Evolutionary conservation across 805 yeast genomes (phyloP), one percentile per base, ranked within the genome.

Genomic region (Hemisphaericaspora nanyangensis): DNA sequence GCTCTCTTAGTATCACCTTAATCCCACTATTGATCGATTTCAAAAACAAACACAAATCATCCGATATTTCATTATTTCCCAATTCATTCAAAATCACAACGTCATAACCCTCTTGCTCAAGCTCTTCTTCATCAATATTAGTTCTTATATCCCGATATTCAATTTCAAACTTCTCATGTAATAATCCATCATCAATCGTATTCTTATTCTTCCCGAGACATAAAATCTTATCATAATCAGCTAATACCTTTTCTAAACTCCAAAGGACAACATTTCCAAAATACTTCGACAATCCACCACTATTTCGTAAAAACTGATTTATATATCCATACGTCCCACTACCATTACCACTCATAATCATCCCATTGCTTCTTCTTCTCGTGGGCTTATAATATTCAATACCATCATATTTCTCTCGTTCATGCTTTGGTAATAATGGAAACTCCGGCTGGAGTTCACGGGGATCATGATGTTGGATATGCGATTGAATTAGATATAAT

Each of bases 401-500:
- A 7, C 46, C 46, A 26, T 43, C 33, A 38, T 51, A 52, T 24
- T 37, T 19, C 15, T 32, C 31, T 18, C 56, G 40, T 19, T 53
- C 57, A 16, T 36, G 35, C 18, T 17, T 34, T 3, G 45, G 33
- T 15, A 54, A 34, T 36, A 38, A 28, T 6, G 59, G 59, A 33
- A 54, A 55, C 25, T 48, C 49, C 7, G 45, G 48, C 17, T 22
- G 24, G 17, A 40, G 24, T 15, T 38, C 45, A 7, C 29, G 20
- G 15, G 29, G 32, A 15, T 29, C 31, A 17, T 35, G 32, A 7
- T 29, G 26, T 25, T 38, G 37, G 15, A 54, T 20, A 39, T 54
- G 59, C 15, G 49, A 35, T 20, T 43, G 44, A 5, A 54, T 25
- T 52, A 54, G 49, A 15, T 42, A 39, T 24, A 54, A 46, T 35